Conservation (phyloP, 345 rosid genomes). For the Eucalyptus erythrocorys region DNA sequence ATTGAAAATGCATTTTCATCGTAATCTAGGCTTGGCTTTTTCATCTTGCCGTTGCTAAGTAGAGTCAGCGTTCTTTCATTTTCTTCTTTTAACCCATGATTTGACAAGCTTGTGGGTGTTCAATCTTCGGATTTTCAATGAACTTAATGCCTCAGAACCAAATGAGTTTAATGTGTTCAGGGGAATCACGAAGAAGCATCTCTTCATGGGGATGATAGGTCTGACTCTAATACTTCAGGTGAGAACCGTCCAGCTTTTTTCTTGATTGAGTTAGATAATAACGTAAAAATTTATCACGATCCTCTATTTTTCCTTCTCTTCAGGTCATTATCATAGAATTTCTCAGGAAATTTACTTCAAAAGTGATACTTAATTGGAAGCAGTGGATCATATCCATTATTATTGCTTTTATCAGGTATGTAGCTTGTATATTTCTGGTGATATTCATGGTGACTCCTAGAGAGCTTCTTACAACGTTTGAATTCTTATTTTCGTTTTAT, state of each 20-base stretch:
- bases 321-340: constrained; percentile 65
- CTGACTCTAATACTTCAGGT: constrained; percentile 77
- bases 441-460: too few relatives aligned
- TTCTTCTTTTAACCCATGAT: background rate
- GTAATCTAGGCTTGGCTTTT: background rate
- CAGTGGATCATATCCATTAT: constrained; percentile 50
- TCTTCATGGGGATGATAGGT: constrained; percentile 68
- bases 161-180: constrained; percentile 68
- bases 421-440: background rate
- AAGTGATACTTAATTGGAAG: constrained; percentile 65
- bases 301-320: background rate
- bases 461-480: background rate
- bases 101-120: background rate
- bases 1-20: background rate
- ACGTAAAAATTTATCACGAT: background rate
- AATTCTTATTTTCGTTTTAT: background rate
- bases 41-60: background rate
- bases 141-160: constrained; percentile 89
- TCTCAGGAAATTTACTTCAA: constrained; percentile 61
- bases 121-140: constrained; percentile 62
- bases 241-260: background rate
- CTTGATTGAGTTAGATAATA: background rate
- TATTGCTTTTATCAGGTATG: constrained; percentile 64
- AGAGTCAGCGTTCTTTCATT: background rate
- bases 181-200: constrained; percentile 59